Base-by-base conservation (phyloP, 257 asterid genomes). In the Henckelia pumila region DNA sequence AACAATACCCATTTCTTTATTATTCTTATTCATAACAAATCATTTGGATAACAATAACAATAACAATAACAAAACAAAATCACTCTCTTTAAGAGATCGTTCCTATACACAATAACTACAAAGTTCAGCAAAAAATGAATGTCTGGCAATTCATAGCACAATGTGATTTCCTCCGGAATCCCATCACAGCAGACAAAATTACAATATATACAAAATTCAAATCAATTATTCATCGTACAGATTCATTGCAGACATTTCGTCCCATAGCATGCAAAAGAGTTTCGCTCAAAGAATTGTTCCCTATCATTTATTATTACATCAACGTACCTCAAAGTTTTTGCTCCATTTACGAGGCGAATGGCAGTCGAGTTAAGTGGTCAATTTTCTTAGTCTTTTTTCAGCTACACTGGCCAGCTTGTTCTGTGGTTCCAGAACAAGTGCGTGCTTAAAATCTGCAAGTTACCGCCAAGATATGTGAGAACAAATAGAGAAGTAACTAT, bases 381-480 rank as follows among this genome's bases (percentile, higher is more conserved):
- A 72, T 79, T 87, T 91, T 68, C 89, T 77, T 10, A 91, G 95
- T 56, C 99, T 88, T 84, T 83, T 88, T 64, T 86, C 96, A 6
- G 95, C 90, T 61, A 67, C 55, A 79, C 70, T 64, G 2, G 97
- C 99, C 37, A 63, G 84, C 84, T 86, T 94, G 58, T 91, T 94
- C 79, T 90, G 97, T 20, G 99, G 99, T 77, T 94, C 97, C 59
- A 94, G 88, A 67, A 94, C 91, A 16, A 84, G 95, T 23, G 97
- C 97, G 61, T 91, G 86, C 88, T 81, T 90, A 87, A 94, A 88
- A 84, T 94, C 99, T 94, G 95, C 76, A 63, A 55, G 56, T 40
- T 49, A 68, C 53, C 62, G 58, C 52, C 24, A 53, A 44, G 37
- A 30, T 11, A 28, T 21, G 11, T 33, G 62, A 67, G 56, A 26